Conservation (phyloP, 192 early-diverging fungal species). For the Coemansia sp. region DNA sequence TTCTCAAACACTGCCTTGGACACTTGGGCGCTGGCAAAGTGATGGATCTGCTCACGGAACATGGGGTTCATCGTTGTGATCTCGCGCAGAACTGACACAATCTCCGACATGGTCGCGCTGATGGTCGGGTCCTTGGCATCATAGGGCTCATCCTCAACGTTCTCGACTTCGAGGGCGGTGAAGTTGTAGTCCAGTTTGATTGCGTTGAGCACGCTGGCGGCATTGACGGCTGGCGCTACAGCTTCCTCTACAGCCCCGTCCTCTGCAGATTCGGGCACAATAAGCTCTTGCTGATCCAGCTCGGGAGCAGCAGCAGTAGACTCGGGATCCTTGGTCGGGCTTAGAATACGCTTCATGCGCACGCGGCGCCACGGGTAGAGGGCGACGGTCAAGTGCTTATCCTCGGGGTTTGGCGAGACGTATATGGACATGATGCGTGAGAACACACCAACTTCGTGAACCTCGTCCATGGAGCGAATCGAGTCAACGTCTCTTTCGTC, state of each 20-base stretch:
- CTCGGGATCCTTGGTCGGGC: not conserved
- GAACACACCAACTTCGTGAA: conserved; percentile 92
- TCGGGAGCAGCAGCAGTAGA: not conserved
- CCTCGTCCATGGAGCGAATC: conserved; percentile 70
- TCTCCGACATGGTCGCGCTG: conserved; percentile 90
- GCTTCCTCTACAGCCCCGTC: conserved; percentile 1
- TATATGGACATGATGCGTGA: conserved; percentile 95
- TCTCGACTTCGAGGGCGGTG: conserved; percentile 85
- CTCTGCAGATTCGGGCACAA: not conserved
- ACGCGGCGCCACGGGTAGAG: conserved; percentile 95
- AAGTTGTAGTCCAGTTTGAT: conserved; percentile 65
- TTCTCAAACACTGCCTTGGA: conserved; percentile 95
- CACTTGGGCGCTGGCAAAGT: conserved; percentile 92
- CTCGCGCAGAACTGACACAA: conserved; percentile 94
- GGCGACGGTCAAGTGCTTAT: conserved; percentile 85
- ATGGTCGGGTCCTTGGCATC: conserved; percentile 81
- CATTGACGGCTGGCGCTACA: not conserved
- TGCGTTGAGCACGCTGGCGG: conserved; percentile 33
- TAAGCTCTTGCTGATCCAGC: not conserved
- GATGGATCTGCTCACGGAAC: conserved; percentile 97
- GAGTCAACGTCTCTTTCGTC: conserved; percentile 84
- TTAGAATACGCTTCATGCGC: conserved; percentile 59
- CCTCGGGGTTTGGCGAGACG: conserved; percentile 71
- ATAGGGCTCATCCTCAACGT: conserved; percentile 79
- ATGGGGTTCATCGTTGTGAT: conserved; percentile 92